Conservation (phyloP, 2,329 filamentous ascomycete genomes). For the Eutypa lata region DNA sequence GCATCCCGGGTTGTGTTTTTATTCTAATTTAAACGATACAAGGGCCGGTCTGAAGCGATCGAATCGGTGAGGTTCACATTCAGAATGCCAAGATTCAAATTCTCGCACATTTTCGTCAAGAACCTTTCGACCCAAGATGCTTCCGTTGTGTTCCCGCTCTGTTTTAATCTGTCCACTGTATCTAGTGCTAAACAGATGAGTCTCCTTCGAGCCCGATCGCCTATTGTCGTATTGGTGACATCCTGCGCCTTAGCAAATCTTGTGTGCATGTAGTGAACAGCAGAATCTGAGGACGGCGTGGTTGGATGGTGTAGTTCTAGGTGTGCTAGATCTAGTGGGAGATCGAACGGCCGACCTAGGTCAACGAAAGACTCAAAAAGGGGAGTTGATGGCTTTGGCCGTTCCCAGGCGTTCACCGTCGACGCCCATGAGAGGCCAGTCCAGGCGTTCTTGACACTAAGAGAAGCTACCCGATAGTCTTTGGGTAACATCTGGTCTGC, state of each 20-base stretch:
- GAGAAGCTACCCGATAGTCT: conserved; percentile 31
- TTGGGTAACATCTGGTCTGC: conserved; percentile 41
- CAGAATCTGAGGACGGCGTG: conserved; percentile 43
- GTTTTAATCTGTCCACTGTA: conserved; percentile 19
- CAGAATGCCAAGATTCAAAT: conserved; percentile 15
- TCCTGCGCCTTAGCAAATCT: conserved; percentile 4
- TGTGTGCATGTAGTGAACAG: conserved; percentile 41
- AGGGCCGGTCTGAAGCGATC: conserved; percentile 8
- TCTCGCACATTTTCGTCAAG: conserved; percentile 12
- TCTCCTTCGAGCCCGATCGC: conserved; percentile 3
- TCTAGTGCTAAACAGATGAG: conserved; percentile 22
- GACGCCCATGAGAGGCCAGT: conserved; percentile 47
- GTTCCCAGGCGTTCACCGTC: conserved; percentile 47
- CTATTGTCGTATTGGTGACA: neutral
- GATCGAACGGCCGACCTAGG: conserved; percentile 39
- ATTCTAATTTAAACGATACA: too few relatives aligned
- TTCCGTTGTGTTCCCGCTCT: conserved; percentile 18
- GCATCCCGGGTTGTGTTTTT: too few relatives aligned
- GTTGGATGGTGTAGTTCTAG: conserved; percentile 54
- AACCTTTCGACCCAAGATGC: conserved; percentile 24
- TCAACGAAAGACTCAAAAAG: conserved; percentile 53
- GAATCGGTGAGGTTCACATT: conserved; percentile 7
- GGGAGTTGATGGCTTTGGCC: conserved; percentile 40
- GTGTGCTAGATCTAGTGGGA: conserved; percentile 49
- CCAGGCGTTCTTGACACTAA: conserved; percentile 43